Evolutionary conservation across 306 rosid genomes (phyloP), one percentile per base, ranked within the genome.

Genomic region (Boehmeria nivea): DNA sequence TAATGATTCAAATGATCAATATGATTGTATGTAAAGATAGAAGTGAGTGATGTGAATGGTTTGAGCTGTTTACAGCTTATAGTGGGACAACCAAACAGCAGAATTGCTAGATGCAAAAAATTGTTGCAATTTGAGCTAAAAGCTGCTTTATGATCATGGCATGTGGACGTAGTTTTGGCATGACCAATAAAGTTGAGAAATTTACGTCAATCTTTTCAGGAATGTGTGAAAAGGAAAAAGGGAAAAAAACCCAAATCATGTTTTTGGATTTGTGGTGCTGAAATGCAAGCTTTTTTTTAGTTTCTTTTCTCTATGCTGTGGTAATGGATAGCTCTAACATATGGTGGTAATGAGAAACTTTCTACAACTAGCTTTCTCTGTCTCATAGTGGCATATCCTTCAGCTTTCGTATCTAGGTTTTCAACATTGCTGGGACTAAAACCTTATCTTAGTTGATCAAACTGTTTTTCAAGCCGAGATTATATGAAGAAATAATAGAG

Each of bases 101-200:
- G n/a, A n/a, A n/a, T n/a, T n/a, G n/a, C n/a, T n/a, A n/a, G n/a
- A n/a, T n/a, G n/a, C n/a, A n/a, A n/a, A n/a, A n/a, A n/a, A n/a
- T n/a, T n/a, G n/a, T n/a, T n/a, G n/a, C n/a, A 34, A 54, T 54
- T 51, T 26, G 56, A 51, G 56, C 38, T 51, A 34, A 17, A 38
- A 54, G 43, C 43, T 36, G n/a, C 37, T 26, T 25, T 28, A 51
- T 25, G 22, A 51, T 51, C 39, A n/a, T 8, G 38, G 20, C 38
- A 51, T 51, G 57, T 18, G 20, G n/a, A n/a, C n/a, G n/a, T n/a
- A n/a, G n/a, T n/a, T n/a, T n/a, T n/a, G n/a, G n/a, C 22, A 27
- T 51, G 13, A 11, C 27, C 54, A 22, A 9, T 15, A 51, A 51
- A 15, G 57, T 51, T 51, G 36, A 27, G 40, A 51, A 51, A 9